Percentiles rank a stretch among this genome's conserved stretches.
These are phyloP conservation scores for Fomitopsis pinicola DNA, from an alignment of 1,284 basidiomycete genomes.

Conservation along the genomic window DNA sequence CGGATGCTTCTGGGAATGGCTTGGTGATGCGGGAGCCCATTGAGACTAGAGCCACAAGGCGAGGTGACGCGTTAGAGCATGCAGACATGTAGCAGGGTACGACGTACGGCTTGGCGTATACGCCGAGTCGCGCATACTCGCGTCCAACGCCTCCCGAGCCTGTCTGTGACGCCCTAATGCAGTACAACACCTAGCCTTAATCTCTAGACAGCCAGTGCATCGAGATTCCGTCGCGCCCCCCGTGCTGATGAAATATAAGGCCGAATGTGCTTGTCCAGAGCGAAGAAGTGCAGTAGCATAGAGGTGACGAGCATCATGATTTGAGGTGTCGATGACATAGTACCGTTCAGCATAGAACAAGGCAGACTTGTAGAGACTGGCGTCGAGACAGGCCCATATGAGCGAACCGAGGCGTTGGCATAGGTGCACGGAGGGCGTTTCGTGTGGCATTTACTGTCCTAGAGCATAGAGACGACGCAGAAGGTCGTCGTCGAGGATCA, in stretches of 20 bases:
- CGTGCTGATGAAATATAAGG: slow-evolving; percentile 64
- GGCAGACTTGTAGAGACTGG: slow-evolving; percentile 69
- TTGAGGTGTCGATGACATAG: slow-evolving; percentile 58
- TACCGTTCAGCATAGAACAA: slow-evolving; percentile 82
- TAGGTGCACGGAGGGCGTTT: slow-evolving; percentile 46
- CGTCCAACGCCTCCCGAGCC: slow-evolving; percentile 68
- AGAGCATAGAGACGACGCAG: slow-evolving; percentile 20
- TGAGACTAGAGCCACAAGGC: slow-evolving; percentile 36
- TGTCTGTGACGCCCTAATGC: slow-evolving; percentile 66
- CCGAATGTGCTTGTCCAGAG: slow-evolving; percentile 74
- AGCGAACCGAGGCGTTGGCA: slow-evolving; percentile 63
- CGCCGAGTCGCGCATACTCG: slow-evolving; percentile 44
- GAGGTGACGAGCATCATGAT: slow-evolving; percentile 82
- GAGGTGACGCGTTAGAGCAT: slow-evolving; percentile 12
- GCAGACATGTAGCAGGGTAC: slow-evolving; percentile 9
- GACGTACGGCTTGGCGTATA: slow-evolving; percentile 54
- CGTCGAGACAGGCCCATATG: slow-evolving; percentile 76
- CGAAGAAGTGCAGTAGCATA: slow-evolving; percentile 77
- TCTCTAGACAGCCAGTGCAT: slow-evolving; percentile 75
- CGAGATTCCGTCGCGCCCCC: slow-evolving; percentile 40
- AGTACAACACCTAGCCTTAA: slow-evolving; percentile 76
- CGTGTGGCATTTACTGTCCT: slow-evolving; percentile 40
- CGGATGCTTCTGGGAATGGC: slow-evolving; percentile 60
- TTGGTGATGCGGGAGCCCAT: slow-evolving; percentile 45
- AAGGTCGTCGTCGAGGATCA: not conserved